Conservation (phyloP, 2,329 filamentous ascomycete genomes). For the Aspergillus nomiae region DNA sequence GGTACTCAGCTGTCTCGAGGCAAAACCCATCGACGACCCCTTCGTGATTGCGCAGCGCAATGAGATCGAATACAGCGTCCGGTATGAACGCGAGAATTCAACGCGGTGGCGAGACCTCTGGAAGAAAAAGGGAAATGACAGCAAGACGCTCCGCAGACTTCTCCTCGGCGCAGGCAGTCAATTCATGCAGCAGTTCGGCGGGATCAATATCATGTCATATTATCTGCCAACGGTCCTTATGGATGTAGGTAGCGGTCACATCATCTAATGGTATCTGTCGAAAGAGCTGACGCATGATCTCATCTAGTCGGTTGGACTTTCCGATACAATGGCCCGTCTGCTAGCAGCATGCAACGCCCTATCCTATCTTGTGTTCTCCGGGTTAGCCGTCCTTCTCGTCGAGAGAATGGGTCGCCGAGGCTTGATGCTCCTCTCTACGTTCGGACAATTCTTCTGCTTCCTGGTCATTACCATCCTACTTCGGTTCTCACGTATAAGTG, state of each 20-base stretch:
- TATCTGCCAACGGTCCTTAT: conserved; percentile 40
- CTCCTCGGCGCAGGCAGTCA: conserved; percentile 58
- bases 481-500: background rate
- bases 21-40: background rate
- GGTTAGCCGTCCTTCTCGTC: background rate
- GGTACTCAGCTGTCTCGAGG: background rate
- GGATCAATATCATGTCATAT: conserved; percentile 42
- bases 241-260: no score
- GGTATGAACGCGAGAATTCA: background rate
- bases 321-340: conserved; percentile 54
- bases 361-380: conserved; percentile 51
- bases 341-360: conserved; percentile 58
- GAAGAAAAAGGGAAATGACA: conserved; percentile 26
- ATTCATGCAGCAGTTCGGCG: conserved; percentile 52
- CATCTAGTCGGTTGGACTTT: conserved; percentile 53
- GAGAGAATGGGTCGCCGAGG: background rate
- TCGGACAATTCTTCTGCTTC: background rate
- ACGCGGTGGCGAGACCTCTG: background rate
- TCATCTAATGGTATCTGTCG: conserved; percentile 27
- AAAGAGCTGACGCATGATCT: conserved; percentile 57
- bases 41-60: background rate
- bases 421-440: background rate
- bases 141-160: conserved; percentile 53
- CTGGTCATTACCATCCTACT: background rate
- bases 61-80: background rate